Base-by-base conservation (phyloP, 768 basidiomycete genomes). In the Phlebiopsis flavidoalba region DNA sequence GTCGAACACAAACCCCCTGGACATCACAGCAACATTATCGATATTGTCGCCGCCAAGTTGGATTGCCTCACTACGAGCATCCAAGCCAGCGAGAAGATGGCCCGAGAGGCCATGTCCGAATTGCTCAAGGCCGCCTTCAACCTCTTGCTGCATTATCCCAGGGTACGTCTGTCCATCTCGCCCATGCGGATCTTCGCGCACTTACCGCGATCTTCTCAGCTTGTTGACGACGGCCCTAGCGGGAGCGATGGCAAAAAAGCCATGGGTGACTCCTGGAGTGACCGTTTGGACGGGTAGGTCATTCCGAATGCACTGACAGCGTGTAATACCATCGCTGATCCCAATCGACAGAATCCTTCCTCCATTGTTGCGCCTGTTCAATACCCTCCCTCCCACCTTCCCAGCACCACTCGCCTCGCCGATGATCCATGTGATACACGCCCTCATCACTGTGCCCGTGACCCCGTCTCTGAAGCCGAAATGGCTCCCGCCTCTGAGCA, bases 61-160 rank as follows among this genome's bases (percentile, higher is more conserved):
- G 90, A 90, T 60, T 70, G 79, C 35, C 75, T 90, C 33, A 73
- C 76, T 3, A 72, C 69, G 46, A 74, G 72, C 53, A 76, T 88
- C 60, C 76, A 84, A 46, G 73, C 76, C 45, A 80, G 84, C 60
- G 68, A 79, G 19, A 77, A 80, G 63, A 77, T 83, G 75, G 77
- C 84, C 33, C 80, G 80, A 65, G 90, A 92, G 58, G 92, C 94
- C 2, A 80, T 89, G 76, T 80, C 83, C 3, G 95, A 98, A 71
- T 70, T 94, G 24, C 80, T 98, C 59, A 98, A 98, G 69, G 79
- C 94, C 51, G 77, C 83, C 2, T 95, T 92, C 73, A 95, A 96
- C 70, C 70, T 96, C 33, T 76, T 93, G 54, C 71, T 85, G 46
- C 88, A 90, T 69, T 94, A 92, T 72, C 92, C 92, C 5, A 91